A percentile compares a stretch with the other conserved stretches of the same genome.
Evolutionary conservation across 2,329 filamentous ascomycete genomes (phyloP).

Genomic region (Septoria petroselini): DNA sequence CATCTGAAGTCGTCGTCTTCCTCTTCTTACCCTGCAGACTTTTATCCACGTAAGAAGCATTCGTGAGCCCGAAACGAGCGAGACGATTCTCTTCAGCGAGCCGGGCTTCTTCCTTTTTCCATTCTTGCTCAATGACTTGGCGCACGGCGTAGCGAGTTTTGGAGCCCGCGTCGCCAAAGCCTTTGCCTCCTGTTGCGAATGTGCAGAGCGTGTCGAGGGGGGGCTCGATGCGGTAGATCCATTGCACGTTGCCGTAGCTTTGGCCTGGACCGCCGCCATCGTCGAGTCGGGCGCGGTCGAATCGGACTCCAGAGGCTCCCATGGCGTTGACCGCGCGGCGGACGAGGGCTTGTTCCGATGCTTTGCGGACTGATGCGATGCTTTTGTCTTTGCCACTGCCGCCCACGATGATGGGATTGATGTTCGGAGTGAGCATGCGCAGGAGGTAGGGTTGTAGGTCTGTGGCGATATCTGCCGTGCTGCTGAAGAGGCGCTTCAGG

Average conservation of each 20-base stretch:
- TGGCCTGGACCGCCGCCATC: constrained; percentile 43
- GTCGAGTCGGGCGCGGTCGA: constrained; percentile 74
- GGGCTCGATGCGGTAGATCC: constrained; percentile 94
- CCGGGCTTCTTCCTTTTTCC: constrained; percentile 66
- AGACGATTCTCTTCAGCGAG: constrained; percentile 66
- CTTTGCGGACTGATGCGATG: constrained; percentile 77
- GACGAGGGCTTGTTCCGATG: constrained; percentile 78
- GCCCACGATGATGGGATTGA: constrained; percentile 87
- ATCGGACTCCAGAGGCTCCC: constrained; percentile 73
- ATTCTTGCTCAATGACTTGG: constrained; percentile 89
- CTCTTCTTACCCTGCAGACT: constrained; percentile 16
- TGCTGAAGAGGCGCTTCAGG: constrained; percentile 74
- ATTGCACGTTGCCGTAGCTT: constrained; percentile 42
- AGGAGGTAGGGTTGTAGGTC: constrained; percentile 84
- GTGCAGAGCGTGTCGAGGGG: constrained; percentile 73
- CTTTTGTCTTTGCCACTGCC: constrained; percentile 39
- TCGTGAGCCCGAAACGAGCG: constrained; percentile 59
- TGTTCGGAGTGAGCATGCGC: constrained; percentile 79
- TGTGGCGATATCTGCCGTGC: constrained; percentile 69
- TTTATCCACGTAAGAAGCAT: constrained; percentile 21
- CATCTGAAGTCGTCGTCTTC: constrained; percentile 11
- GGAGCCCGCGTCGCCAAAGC: constrained; percentile 52
- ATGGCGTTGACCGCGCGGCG: constrained; percentile 76
- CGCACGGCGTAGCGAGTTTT: constrained; percentile 86
- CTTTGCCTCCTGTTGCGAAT: constrained; percentile 65